These are phyloP conservation scores for Rhipidocladum racemiflorum DNA, from an alignment of 176 grass and related monocot species.

Conservation along the genomic window DNA sequence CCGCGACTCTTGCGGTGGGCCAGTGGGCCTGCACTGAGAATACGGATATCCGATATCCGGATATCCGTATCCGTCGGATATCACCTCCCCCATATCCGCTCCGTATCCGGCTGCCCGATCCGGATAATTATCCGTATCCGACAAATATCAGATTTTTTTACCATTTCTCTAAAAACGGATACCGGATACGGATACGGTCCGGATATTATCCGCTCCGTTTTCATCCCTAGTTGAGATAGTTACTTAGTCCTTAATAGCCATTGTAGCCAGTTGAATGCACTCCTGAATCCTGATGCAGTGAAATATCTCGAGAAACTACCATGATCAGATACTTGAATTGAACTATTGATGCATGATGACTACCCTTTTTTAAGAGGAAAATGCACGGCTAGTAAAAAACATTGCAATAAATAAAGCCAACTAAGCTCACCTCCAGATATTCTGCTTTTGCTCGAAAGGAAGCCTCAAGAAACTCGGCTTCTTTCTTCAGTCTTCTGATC, in stretches of 20 bases:
- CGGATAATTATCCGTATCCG: too few relatives aligned
- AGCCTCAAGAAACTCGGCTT: conserved; percentile 96
- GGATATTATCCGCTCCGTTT: too few relatives aligned
- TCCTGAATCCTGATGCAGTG: not conserved
- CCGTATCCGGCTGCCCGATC: too few relatives aligned
- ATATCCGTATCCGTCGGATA: too few relatives aligned
- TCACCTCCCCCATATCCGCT: too few relatives aligned
- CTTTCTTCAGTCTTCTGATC: conserved; percentile 97
- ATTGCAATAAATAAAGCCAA: conserved; percentile 7
- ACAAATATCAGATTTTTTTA: too few relatives aligned
- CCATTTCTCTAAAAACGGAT: too few relatives aligned
- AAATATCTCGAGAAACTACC: conserved; percentile 1
- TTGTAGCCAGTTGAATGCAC: not conserved
- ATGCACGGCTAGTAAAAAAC: conserved; percentile 5
- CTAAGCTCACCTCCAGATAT: conserved; percentile 58
- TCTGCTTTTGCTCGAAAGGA: conserved; percentile 90
- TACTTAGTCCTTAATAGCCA: not conserved
- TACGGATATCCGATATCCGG: too few relatives aligned
- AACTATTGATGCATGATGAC: not conserved
- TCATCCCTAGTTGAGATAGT: too few relatives aligned
- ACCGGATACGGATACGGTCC: too few relatives aligned
- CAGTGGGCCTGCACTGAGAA: too few relatives aligned
- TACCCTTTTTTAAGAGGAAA: conserved; percentile 12
- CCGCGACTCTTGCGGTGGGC: too few relatives aligned
- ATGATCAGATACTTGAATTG: not conserved